Evolutionary conservation across 495 filamentous ascomycete genomes (phyloP).

Genomic region (Ramalina peruviana): DNA sequence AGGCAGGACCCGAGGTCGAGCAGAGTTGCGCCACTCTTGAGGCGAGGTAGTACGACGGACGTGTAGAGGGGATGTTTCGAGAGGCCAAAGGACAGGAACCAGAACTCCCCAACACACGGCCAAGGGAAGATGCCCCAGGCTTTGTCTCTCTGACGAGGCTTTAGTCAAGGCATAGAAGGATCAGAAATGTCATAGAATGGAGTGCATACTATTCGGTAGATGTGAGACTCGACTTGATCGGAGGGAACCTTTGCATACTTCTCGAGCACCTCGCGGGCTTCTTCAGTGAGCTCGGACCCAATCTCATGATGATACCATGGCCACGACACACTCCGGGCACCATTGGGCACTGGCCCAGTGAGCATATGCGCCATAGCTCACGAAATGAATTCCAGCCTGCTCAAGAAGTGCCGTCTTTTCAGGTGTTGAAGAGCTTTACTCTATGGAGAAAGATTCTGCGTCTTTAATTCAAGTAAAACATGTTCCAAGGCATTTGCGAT

Average conservation of each 20-base stretch:
- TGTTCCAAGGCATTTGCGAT: too few relatives aligned
- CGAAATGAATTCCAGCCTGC: too few relatives aligned
- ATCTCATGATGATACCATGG: conserved; percentile 17
- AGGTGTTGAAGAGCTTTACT: too few relatives aligned
- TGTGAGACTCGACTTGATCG: conserved; percentile 12
- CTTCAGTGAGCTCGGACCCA: conserved; percentile 6
- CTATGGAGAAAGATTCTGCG: too few relatives aligned
- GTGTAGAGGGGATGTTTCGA: conserved; percentile 16
- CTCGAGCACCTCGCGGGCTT: conserved; percentile 16
- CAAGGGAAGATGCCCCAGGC: conserved; percentile 19
- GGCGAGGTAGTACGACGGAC: conserved; percentile 11
- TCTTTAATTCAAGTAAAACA: too few relatives aligned
- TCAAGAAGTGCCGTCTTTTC: too few relatives aligned
- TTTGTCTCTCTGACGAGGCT: conserved; percentile 10
- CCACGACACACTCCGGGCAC: conserved; percentile 15
- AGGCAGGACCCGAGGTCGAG: conserved; percentile 18
- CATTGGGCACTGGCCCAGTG: conserved; percentile 12
- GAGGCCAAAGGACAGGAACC: conserved; percentile 22
- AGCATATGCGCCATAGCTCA: conserved; percentile 16
- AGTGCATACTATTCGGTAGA: conserved; percentile 13
- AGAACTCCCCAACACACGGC: conserved; percentile 32
- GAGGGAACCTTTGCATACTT: conserved; percentile 16
- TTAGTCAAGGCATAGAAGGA: background rate
- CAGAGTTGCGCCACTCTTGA: conserved; percentile 10
- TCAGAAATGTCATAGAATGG: background rate